Evolutionary conservation across 2,329 filamentous ascomycete genomes (phyloP), one percentile per base, ranked within the genome.

Genomic region (Phoma sp.): DNA sequence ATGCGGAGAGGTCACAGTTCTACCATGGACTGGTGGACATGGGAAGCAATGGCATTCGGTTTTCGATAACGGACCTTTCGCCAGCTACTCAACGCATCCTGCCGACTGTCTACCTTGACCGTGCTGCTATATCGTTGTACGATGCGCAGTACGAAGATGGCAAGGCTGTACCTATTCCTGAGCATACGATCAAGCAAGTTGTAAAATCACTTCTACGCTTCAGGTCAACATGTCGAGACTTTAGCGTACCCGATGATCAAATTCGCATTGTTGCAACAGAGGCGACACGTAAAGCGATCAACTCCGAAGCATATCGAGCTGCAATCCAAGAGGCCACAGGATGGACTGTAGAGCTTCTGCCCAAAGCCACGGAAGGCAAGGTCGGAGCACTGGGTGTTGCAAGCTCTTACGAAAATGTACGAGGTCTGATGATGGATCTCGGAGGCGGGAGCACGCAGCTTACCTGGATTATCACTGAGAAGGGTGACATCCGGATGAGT

Each of bases 251-350:
- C 0, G 70, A 80, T 0, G 63, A 75, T 28, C 87, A 92, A 59
- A 84, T 93, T 55, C 83, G 84, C 17, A 84, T 96, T 9, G 84
- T 97, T 34, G 93, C 92, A 17, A 97, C 93, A 0, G 93, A 96
- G 74, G 93, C 93, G 4, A 95, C 93, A 72, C 86, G 93, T 37
- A 90, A 87, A 20, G 91, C 93, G 5, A 75, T 83, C 53, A 97
- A 97, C 67, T 86, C 87, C 0, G 79, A 78, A 17, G 83, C 85
- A 1, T 91, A 95, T 75, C 80, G 90, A 1, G 72, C 77, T 0
- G 81, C 82, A 26, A 93, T 97, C 59, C 78, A 81, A 36, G 71
- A 79, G 2, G 78, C 79, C 2, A 88, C 87, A 0, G 89, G 87
- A 1, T 87, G 92, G 76, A 79, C 80, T 1, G 89, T 96, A 1